A percentile compares a stretch with the other conserved stretches of the same genome.
These are phyloP conservation scores for Fusarium caatingaense DNA, from an alignment of 2,329 filamentous ascomycete genomes.

Conservation along the genomic window DNA sequence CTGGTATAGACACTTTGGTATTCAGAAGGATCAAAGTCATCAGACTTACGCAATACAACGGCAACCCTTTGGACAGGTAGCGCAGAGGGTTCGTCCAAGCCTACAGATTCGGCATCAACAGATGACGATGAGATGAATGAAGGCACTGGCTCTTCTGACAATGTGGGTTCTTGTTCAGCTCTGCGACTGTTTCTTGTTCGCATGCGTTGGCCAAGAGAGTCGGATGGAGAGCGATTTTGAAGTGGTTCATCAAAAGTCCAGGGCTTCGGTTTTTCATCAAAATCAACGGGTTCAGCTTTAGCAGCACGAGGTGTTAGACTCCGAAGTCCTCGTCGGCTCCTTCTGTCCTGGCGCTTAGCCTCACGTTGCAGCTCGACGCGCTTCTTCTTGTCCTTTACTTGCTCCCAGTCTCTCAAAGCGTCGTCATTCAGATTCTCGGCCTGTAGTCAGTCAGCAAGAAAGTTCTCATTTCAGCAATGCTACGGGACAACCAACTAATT, in stretches of 20 bases:
- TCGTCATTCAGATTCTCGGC: conserved; percentile 38
- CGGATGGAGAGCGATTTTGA: conserved; percentile 23
- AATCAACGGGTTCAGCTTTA: conserved; percentile 1
- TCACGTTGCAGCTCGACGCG: conserved; percentile 3
- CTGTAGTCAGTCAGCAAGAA: background rate
- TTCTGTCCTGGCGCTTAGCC: conserved; percentile 10
- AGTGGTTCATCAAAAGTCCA: conserved; percentile 27
- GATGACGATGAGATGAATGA: conserved; percentile 48
- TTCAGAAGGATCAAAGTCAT: conserved; percentile 51
- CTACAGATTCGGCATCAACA: conserved; percentile 35
- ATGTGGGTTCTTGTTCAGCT: conserved; percentile 36
- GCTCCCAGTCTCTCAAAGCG: conserved; percentile 48
- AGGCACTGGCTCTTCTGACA: conserved; percentile 48
- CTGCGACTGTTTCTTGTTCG: conserved; percentile 41
- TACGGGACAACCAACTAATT: conserved; percentile 31
- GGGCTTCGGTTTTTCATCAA: conserved; percentile 38
- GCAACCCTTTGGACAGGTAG: conserved; percentile 37
- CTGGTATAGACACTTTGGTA: conserved; percentile 52
- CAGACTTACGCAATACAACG: conserved; percentile 48
- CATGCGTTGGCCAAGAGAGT: conserved; percentile 25
- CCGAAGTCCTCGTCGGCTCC: conserved; percentile 4
- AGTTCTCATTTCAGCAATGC: conserved; percentile 1
- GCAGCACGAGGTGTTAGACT: conserved; percentile 6
- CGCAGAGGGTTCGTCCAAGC: conserved; percentile 16
- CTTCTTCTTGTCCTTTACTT: conserved; percentile 13